A percentile compares a stretch with the other conserved stretches of the same genome.
Evolutionary conservation across 768 basidiomycete genomes (phyloP).

Genomic region (Leucocoprinus sp.): DNA sequence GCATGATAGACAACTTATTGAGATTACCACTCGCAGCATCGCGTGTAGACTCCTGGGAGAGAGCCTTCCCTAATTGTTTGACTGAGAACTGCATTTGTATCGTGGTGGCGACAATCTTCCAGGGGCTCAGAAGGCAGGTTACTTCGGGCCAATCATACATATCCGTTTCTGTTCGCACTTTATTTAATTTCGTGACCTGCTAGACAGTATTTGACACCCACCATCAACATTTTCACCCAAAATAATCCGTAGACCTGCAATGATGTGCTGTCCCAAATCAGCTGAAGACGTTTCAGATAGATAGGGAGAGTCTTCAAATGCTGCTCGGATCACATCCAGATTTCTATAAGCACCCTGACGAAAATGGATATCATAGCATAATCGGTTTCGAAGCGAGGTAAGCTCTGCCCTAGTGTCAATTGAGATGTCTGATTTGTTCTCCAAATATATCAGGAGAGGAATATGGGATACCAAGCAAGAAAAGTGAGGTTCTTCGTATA

Average conservation of each 20-base stretch:
- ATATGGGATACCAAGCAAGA: conserved; percentile 51
- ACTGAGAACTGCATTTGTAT: conserved; percentile 73
- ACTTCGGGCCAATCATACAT: conserved; percentile 53
- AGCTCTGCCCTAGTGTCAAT: conserved; percentile 41
- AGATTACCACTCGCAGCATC: conserved; percentile 52
- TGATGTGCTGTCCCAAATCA: conserved; percentile 49
- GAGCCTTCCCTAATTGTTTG: conserved; percentile 62
- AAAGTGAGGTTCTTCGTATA: conserved; percentile 63
- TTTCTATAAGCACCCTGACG: conserved; percentile 71
- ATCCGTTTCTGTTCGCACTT: conserved; percentile 30
- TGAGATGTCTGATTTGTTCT: conserved; percentile 49
- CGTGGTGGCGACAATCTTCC: conserved; percentile 76
- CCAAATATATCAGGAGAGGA: conserved; percentile 63
- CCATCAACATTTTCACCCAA: conserved; percentile 58
- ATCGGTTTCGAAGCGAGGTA: conserved; percentile 41
- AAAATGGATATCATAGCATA: conserved; percentile 62
- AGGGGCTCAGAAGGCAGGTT: conserved; percentile 66
- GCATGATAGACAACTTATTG: conserved; percentile 54
- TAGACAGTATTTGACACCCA: conserved; percentile 21
- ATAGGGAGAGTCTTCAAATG: conserved; percentile 58
- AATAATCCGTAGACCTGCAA: conserved; percentile 59
- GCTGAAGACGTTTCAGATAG: conserved; percentile 38
- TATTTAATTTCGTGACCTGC: not conserved
- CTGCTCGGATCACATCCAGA: conserved; percentile 57
- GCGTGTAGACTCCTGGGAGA: conserved; percentile 48